Percentiles rank a stretch among this genome's conserved stretches.
phyloP scores from a whole-genome alignment of 2,329 filamentous ascomycete species.

The Calonectria honghensis region DNA sequence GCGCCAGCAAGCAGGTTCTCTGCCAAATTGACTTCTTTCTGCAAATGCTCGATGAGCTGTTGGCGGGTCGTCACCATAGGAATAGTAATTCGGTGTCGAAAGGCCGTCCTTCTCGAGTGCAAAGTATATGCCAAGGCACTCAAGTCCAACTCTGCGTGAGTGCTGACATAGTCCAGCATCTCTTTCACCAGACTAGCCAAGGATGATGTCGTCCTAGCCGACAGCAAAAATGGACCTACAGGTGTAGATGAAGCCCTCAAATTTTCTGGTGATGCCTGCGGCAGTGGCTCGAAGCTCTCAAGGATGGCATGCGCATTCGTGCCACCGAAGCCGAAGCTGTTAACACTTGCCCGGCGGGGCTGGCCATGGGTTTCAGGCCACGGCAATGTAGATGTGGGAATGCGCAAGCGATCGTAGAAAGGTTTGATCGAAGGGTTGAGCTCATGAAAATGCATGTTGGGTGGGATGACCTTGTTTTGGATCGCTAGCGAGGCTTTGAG shows the following conservation, averaged over 20 bases:
- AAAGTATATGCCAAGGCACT: not conserved
- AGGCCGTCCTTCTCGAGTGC: not conserved
- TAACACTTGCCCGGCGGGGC: slow-evolving; percentile 51
- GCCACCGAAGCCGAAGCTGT: slow-evolving; percentile 64
- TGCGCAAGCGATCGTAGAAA: slow-evolving; percentile 47
- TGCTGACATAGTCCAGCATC: not conserved
- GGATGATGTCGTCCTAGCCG: not conserved
- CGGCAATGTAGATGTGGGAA: slow-evolving; percentile 45
- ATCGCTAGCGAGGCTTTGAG: slow-evolving; percentile 46
- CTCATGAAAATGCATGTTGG: slow-evolving; percentile 56
- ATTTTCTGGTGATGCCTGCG: no score
- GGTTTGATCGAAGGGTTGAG: slow-evolving; percentile 55
- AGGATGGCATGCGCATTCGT: slow-evolving; percentile 67
- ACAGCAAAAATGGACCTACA: not conserved
- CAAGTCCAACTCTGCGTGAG: not conserved
- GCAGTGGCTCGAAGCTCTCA: slow-evolving; percentile 41
- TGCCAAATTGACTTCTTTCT: not conserved
- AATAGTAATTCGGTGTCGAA: not conserved
- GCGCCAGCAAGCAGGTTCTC: not conserved
- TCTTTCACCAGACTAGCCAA: not conserved
- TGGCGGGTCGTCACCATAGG: not conserved
- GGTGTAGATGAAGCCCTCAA: not conserved
- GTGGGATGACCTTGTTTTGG: slow-evolving; percentile 50
- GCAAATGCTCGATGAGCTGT: not conserved
- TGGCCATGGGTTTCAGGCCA: slow-evolving; percentile 47